A percentile compares a stretch with the other conserved stretches of the same genome.
phyloP scores from a whole-genome alignment of 163 green algal genomes.

The Scenedesmus sp. region DNA sequence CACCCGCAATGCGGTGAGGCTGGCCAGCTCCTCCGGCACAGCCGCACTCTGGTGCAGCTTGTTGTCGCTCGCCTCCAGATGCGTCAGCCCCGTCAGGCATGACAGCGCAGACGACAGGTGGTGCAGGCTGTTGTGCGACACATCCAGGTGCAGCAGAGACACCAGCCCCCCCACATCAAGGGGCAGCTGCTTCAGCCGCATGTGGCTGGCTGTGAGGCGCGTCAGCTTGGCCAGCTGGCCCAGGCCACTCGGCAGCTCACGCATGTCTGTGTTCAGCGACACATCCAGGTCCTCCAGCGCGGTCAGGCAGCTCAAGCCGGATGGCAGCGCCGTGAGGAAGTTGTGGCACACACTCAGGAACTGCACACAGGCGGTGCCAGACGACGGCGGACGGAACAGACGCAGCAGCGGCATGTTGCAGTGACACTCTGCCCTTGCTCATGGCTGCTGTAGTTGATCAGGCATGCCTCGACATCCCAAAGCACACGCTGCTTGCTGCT shows the following conservation, averaged over 20 bases:
- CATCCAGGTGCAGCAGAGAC: conserved; percentile 47
- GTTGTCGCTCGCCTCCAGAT: conserved; percentile 51
- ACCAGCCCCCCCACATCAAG: conserved; percentile 32
- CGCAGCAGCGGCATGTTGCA: background rate
- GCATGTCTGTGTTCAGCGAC: conserved; percentile 54
- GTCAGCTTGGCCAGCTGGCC: conserved; percentile 34
- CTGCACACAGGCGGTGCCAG: conserved; percentile 35
- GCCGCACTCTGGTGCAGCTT: conserved; percentile 57
- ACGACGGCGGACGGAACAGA: too few relatives aligned
- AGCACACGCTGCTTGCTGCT: background rate
- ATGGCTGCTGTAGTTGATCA: background rate
- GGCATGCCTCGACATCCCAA: background rate
- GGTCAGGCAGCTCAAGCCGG: conserved; percentile 26
- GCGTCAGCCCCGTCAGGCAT: conserved; percentile 32
- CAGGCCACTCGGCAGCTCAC: conserved; percentile 50
- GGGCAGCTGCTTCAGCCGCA: conserved; percentile 54
- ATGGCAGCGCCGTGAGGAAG: conserved; percentile 34
- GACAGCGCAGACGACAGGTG: conserved; percentile 39
- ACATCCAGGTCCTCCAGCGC: conserved; percentile 49
- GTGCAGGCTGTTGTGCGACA: conserved; percentile 57
- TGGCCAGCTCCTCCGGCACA: conserved; percentile 48
- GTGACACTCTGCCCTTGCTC: background rate
- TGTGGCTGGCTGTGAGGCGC: conserved; percentile 44
- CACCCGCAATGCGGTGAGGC: conserved; percentile 40
- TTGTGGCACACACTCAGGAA: conserved; percentile 54